phyloP scores from a whole-genome alignment of 2,329 filamentous ascomycete genomes.

The Stachybotrys chlorohalonatus region DNA sequence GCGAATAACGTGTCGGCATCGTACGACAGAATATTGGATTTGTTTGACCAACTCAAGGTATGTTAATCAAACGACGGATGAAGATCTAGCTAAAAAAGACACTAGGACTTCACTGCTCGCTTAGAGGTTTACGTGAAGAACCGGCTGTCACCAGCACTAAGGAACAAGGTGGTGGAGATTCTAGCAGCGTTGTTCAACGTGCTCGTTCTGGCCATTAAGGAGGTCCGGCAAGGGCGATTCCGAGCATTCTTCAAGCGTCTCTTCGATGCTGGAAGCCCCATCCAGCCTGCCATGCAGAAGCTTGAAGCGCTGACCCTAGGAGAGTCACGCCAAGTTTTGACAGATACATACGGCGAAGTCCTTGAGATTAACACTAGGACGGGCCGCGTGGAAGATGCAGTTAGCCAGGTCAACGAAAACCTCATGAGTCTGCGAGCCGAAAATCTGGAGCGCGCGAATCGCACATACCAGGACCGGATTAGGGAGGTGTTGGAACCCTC shows the following conservation, averaged over 20 bases:
- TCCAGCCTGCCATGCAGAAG: constrained; percentile 27
- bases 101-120: constrained; percentile 30
- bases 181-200: constrained; percentile 35
- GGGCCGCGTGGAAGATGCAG: constrained; percentile 23
- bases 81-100: neutral
- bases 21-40: constrained; percentile 34
- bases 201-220: constrained; percentile 31
- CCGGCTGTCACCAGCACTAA: constrained; percentile 25
- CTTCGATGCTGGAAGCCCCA: constrained; percentile 28
- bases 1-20: constrained; percentile 33
- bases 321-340: constrained; percentile 33
- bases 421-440: constrained; percentile 24
- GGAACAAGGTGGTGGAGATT: constrained; percentile 30
- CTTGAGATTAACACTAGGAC: constrained; percentile 24
- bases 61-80: neutral
- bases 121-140: constrained; percentile 30
- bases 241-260: constrained; percentile 31
- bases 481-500: constrained; percentile 31
- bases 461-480: constrained; percentile 25
- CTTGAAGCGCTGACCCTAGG: constrained; percentile 30
- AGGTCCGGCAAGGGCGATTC: constrained; percentile 29
- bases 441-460: constrained; percentile 20
- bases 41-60: constrained; percentile 31
- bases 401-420: constrained; percentile 24
- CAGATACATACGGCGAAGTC: constrained; percentile 31